Percentiles rank a stretch among this genome's conserved stretches.
Conservation (phyloP, 2,329 filamentous ascomycete genomes). For the Teratosphaeria nubilosa region DNA sequence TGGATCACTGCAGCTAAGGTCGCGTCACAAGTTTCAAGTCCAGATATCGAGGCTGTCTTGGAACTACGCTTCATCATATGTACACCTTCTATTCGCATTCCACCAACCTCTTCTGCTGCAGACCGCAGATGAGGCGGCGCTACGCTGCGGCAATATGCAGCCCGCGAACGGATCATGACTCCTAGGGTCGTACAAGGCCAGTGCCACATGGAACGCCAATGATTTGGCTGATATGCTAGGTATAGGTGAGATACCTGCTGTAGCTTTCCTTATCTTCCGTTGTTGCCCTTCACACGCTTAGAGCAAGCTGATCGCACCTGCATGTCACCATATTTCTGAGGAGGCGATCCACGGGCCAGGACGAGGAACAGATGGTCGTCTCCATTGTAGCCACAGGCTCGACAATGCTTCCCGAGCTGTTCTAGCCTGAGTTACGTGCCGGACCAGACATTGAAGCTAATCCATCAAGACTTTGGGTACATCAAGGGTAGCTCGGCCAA, state of each 20-base stretch:
- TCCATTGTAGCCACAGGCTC: not conserved
- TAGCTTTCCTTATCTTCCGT: not conserved
- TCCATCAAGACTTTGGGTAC: conserved; percentile 15
- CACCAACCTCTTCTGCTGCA: not conserved
- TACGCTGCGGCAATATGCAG: too few species aligned
- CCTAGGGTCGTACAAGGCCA: too few species aligned
- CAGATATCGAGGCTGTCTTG: not conserved
- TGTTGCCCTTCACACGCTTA: not conserved
- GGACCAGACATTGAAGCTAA: conserved; percentile 2
- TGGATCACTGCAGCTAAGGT: too few species aligned
- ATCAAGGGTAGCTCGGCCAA: conserved; percentile 13
- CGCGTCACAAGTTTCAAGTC: not conserved
- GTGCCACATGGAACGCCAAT: too few species aligned
- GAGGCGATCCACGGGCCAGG: not conserved
- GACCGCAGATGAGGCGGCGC: not conserved
- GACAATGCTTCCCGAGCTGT: not conserved
- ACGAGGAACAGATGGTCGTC: not conserved
- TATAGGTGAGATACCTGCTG: not conserved
- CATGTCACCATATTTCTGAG: not conserved
- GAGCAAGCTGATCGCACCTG: not conserved
- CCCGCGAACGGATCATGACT: too few species aligned
- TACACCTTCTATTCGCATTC: not conserved
- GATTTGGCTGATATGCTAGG: not conserved
- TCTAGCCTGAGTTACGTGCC: not conserved
- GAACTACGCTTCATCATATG: too few species aligned